Percentiles rank a stretch among this genome's conserved stretches.
These are phyloP conservation scores for Circinella minor DNA, from an alignment of 371 early-diverging fungal species.

Conservation along the genomic window DNA sequence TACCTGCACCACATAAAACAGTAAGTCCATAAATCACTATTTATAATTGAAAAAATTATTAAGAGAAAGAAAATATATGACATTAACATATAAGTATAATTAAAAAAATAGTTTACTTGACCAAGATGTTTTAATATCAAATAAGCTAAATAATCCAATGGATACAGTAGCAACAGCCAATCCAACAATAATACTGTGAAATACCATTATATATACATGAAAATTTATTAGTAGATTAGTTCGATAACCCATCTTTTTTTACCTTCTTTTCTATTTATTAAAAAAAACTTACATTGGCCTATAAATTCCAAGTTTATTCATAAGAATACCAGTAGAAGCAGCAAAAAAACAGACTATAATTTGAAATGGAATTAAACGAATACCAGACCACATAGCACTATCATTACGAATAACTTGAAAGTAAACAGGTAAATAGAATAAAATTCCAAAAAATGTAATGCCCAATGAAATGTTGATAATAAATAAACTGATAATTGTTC, in stretches of 20 bases:
- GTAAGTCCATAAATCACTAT: slow-evolving; percentile 41
- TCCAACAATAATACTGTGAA: slow-evolving; percentile 38
- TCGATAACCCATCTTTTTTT: too few relatives aligned
- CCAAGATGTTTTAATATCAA: slow-evolving; percentile 33
- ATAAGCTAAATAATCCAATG: slow-evolving; percentile 35
- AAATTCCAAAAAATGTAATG: slow-evolving; percentile 54
- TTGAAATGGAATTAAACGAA: slow-evolving; percentile 55
- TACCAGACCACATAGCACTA: slow-evolving; percentile 59
- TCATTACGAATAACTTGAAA: slow-evolving; percentile 73
- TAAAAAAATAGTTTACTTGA: neutral
- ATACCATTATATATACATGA: neutral
- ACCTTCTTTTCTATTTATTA: neutral
- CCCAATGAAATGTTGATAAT: slow-evolving; percentile 59
- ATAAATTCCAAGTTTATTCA: slow-evolving; percentile 53
- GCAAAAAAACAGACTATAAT: slow-evolving; percentile 41
- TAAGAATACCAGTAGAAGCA: slow-evolving; percentile 42
- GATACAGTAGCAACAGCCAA: slow-evolving; percentile 39
- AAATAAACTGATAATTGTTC: slow-evolving; percentile 49
- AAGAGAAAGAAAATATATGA: too few relatives aligned
- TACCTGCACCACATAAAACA: slow-evolving; percentile 37
- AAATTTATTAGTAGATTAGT: too few relatives aligned
- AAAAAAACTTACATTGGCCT: slow-evolving; percentile 49
- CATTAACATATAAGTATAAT: too few relatives aligned
- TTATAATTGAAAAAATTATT: too few relatives aligned
- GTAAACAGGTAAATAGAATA: slow-evolving; percentile 77